These are phyloP conservation scores for Somion occarium DNA, from an alignment of 1,284 basidiomycete genomes.

Conservation along the genomic window DNA sequence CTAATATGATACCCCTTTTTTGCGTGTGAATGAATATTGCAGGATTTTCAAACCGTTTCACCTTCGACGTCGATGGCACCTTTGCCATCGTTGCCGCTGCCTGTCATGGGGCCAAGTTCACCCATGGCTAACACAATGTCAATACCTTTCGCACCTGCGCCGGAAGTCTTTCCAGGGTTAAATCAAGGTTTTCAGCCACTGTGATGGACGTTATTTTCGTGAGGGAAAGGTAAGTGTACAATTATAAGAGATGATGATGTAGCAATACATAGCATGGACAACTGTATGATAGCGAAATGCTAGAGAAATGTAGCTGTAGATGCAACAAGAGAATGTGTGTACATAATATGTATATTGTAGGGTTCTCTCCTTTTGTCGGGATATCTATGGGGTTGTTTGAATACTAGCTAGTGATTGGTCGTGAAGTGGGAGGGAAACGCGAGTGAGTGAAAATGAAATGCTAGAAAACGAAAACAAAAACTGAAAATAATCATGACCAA, in stretches of 20 bases:
- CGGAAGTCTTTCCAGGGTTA: not conserved
- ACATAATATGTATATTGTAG: constrained; percentile 5
- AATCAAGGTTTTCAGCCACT: constrained; percentile 11
- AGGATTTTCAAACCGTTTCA: constrained; percentile 31
- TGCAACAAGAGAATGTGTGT: constrained; percentile 7
- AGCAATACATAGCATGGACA: constrained; percentile 8
- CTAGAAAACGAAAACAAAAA: not conserved
- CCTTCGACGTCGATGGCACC: constrained; percentile 22
- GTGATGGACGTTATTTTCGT: too few species aligned
- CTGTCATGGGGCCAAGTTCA: constrained; percentile 1
- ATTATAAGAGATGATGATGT: constrained; percentile 15
- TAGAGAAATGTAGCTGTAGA: not conserved
- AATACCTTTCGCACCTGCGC: not conserved
- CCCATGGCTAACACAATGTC: not conserved
- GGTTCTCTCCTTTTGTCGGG: not conserved
- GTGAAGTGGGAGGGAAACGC: not conserved
- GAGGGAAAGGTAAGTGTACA: constrained; percentile 18
- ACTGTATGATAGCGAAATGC: not conserved
- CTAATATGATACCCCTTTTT: constrained; percentile 1
- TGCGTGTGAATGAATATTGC: not conserved
- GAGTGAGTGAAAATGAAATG: not conserved
- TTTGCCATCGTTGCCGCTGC: constrained; percentile 8
- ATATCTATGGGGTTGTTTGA: not conserved
- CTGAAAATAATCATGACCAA: not conserved
- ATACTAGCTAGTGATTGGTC: not conserved